Base-by-base conservation (phyloP, 257 asterid genomes). In the Solanum commersonii region DNA sequence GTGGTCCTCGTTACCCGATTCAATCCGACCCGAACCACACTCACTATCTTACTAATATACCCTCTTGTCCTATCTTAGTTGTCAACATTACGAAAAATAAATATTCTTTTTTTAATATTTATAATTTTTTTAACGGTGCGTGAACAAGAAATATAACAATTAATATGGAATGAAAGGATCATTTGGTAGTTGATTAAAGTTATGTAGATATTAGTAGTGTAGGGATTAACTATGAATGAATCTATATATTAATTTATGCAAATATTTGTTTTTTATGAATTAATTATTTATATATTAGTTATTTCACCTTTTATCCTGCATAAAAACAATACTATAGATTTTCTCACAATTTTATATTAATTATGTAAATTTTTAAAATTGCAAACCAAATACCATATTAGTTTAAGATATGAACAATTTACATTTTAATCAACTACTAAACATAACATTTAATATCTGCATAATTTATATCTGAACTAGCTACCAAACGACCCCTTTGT, bases 291-390 rank as follows among this genome's bases (percentile, higher is more conserved):
- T 23, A 3, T 8, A 60, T 4, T 23, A 23, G 5, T 1, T 60
- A 23, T 23, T 60, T 60, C 1, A 23, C 0, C 1, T 23, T 60
- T 10, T 3, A 22, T 5, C 0, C 4, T 0, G 3, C 25, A 20
- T 20, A 59, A 22, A 42, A 59, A 22, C 9, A 59, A 20, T 59
- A 22, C 0, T 22, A 59, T 8, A 22, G 2, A 2, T 23, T 56
- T 56, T 4, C 7, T 60, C 29, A 60, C 1, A 23, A 10, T 0
- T 63, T 63, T 63, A 5, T 7, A 56, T 20, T 0, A 20, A 56
- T 56, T 56, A 56, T 0, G 11, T 8, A 20, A 56, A 7, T 18
- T 20, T 56, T 20, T 56, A 6, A 18, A 20, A 20, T 56, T 56
- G 0, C 67, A 56, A 20, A 56, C 0, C 25, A 1, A 59, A 7